Conservation (phyloP, 257 asterid species). For the Plantago elongata region DNA sequence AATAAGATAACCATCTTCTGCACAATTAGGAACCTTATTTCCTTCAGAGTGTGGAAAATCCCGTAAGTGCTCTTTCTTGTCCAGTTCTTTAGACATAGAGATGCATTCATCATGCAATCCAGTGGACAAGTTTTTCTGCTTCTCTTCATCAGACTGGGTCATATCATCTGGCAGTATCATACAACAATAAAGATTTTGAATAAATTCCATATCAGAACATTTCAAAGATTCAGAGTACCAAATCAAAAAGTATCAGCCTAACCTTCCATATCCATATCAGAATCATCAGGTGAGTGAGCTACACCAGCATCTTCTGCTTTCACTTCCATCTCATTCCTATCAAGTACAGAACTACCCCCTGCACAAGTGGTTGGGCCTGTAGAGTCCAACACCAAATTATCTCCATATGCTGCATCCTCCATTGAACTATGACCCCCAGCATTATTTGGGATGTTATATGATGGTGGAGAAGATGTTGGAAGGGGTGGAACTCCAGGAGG, state of each 20-base stretch:
- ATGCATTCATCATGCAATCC: slow-evolving; percentile 24
- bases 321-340: slow-evolving; percentile 11
- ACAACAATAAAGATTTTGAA: slow-evolving; percentile 20
- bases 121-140: slow-evolving; percentile 18
- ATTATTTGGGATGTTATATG: slow-evolving; percentile 19
- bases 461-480: slow-evolving; percentile 52
- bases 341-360: slow-evolving; percentile 24
- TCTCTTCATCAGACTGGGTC: slow-evolving; percentile 63
- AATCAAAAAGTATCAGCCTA: slow-evolving; percentile 23
- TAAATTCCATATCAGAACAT: background rate
- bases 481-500: slow-evolving; percentile 53
- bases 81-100: slow-evolving; percentile 36
- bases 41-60: slow-evolving; percentile 25
- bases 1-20: slow-evolving; percentile 15
- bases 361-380: slow-evolving; percentile 30
- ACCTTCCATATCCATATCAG: slow-evolving; percentile 99
- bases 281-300: slow-evolving; percentile 46
- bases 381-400: slow-evolving; percentile 25
- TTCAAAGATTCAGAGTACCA: background rate
- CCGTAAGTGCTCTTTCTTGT: slow-evolving; percentile 26
- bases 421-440: slow-evolving; percentile 22
- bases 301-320: slow-evolving; percentile 34
- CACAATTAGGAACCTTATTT: slow-evolving; percentile 24
- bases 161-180: slow-evolving; percentile 67
- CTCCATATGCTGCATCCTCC: slow-evolving; percentile 17